phyloP scores from a whole-genome alignment of 2,329 filamentous ascomycete genomes.

The Apiospora sp. region DNA sequence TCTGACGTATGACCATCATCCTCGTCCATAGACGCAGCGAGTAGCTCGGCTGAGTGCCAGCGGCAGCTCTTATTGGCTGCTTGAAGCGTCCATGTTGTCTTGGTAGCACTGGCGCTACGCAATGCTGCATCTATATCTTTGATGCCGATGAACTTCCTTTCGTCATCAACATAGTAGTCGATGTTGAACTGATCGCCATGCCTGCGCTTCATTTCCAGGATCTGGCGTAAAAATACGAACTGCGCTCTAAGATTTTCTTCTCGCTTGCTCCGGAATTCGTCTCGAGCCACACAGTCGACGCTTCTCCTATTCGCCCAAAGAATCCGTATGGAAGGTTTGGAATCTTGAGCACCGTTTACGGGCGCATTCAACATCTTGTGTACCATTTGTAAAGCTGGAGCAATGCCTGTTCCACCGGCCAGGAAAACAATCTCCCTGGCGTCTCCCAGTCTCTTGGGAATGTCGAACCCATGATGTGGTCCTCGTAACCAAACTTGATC shows the following conservation, averaged over 20 bases:
- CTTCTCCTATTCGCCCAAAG: slow-evolving; percentile 81
- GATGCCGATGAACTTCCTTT: slow-evolving; percentile 71
- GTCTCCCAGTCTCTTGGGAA: slow-evolving; percentile 46
- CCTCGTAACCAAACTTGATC: slow-evolving; percentile 79
- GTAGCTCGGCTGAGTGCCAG: slow-evolving; percentile 39
- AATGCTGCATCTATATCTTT: slow-evolving; percentile 53
- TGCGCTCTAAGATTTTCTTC: slow-evolving; percentile 19
- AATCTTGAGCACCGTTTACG: slow-evolving; percentile 26
- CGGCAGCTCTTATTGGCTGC: slow-evolving; percentile 32
- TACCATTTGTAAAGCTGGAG: slow-evolving; percentile 84
- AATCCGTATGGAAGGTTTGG: slow-evolving; percentile 67
- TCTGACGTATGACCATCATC: slow-evolving; percentile 33
- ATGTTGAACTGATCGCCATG: slow-evolving; percentile 68
- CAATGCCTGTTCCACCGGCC: slow-evolving; percentile 92
- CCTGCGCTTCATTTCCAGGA: slow-evolving; percentile 67
- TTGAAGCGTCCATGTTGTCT: slow-evolving; percentile 9
- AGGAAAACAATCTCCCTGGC: slow-evolving; percentile 76
- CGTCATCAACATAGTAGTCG: slow-evolving; percentile 84
- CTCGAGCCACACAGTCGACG: slow-evolving; percentile 70
- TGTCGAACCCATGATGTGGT: slow-evolving; percentile 73
- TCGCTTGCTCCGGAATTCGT: slow-evolving; percentile 53
- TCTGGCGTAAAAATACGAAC: slow-evolving; percentile 50
- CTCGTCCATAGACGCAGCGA: slow-evolving; percentile 37
- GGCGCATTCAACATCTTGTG: slow-evolving; percentile 61
- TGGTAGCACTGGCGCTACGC: slow-evolving; percentile 25